phyloP scores from a whole-genome alignment of 805 yeast genomes.

The Schwanniomyces polymorphus region DNA sequence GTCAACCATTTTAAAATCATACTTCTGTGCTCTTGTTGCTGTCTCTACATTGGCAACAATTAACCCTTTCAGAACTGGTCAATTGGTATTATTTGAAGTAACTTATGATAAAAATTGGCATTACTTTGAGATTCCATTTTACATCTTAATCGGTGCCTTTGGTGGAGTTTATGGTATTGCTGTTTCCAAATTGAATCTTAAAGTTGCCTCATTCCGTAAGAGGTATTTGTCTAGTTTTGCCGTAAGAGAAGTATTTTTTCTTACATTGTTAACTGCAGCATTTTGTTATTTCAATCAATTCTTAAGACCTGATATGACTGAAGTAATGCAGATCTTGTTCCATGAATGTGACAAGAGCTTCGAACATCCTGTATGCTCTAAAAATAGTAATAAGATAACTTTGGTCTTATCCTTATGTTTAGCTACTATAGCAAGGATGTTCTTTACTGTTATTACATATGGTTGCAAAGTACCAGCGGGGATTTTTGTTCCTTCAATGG shows the following conservation, averaged over 20 bases:
- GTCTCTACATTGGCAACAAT: slow-evolving; percentile 76
- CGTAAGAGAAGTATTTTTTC: slow-evolving; percentile 65
- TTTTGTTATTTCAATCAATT: slow-evolving; percentile 84
- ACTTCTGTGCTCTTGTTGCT: slow-evolving; percentile 87
- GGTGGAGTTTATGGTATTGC: slow-evolving; percentile 90
- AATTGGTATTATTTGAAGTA: slow-evolving; percentile 91
- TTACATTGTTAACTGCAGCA: slow-evolving; percentile 70
- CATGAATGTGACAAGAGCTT: slow-evolving; percentile 68
- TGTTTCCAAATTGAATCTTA: slow-evolving; percentile 72
- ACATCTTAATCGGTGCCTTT: slow-evolving; percentile 75
- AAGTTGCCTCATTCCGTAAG: slow-evolving; percentile 76
- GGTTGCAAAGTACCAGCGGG: slow-evolving; percentile 98
- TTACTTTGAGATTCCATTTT: slow-evolving; percentile 79
- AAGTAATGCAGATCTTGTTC: slow-evolving; percentile 86
- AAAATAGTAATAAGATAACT: slow-evolving; percentile 23
- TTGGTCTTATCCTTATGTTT: slow-evolving; percentile 54
- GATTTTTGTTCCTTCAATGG: slow-evolving; percentile 94
- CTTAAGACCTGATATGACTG: slow-evolving; percentile 88
- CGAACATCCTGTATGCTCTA: slow-evolving; percentile 41
- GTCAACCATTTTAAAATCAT: slow-evolving; percentile 85
- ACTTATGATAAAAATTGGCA: slow-evolving; percentile 85
- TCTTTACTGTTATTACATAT: slow-evolving; percentile 78
- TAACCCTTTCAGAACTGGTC: slow-evolving; percentile 94
- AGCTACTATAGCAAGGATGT: slow-evolving; percentile 73
- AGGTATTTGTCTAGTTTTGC: slow-evolving; percentile 58